Conservation (phyloP, 306 rosid species). For the Quercus bicolor region DNA sequence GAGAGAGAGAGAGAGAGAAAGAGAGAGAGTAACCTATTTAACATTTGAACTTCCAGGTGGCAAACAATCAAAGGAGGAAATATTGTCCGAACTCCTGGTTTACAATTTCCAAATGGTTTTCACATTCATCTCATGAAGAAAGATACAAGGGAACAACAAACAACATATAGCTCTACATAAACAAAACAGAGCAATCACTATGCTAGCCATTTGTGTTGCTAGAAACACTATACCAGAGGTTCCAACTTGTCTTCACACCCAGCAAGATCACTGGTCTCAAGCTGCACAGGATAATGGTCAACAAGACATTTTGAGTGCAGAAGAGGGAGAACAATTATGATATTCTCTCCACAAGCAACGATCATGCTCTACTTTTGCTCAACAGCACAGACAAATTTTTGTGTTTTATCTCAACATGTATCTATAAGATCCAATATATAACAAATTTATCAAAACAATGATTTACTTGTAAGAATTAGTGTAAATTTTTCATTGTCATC, state of each 20-base stretch:
- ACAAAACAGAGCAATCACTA: conserved; percentile 16
- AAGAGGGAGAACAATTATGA: conserved; percentile 21
- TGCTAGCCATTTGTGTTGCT: conserved; percentile 7
- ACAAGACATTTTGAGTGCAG: conserved; percentile 14
- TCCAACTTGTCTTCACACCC: conserved; percentile 11
- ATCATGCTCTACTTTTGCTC: conserved; percentile 23
- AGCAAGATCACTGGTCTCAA: conserved; percentile 17
- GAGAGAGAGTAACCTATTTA: conserved; percentile 8
- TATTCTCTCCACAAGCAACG: conserved; percentile 11
- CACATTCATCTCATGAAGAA: conserved; percentile 53
- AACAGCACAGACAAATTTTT: conserved; percentile 3
- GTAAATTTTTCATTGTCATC: conserved; percentile 26
- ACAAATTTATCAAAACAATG: conserved; percentile 1
- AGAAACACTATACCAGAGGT: neutral
- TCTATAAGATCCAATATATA: neutral
- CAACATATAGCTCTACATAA: conserved; percentile 10
- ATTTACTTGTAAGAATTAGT: conserved; percentile 19
- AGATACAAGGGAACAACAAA: conserved; percentile 26
- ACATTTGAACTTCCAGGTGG: conserved; percentile 44
- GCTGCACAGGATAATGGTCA: conserved; percentile 10
- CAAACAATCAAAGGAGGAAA: conserved; percentile 68
- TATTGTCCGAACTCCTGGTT: conserved; percentile 64
- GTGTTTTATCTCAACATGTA: conserved; percentile 17
- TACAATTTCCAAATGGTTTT: conserved; percentile 81
- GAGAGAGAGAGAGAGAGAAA: neutral